Conservation (phyloP, 2,329 filamentous ascomycete genomes). For the Aspergillus fumigatus region DNA sequence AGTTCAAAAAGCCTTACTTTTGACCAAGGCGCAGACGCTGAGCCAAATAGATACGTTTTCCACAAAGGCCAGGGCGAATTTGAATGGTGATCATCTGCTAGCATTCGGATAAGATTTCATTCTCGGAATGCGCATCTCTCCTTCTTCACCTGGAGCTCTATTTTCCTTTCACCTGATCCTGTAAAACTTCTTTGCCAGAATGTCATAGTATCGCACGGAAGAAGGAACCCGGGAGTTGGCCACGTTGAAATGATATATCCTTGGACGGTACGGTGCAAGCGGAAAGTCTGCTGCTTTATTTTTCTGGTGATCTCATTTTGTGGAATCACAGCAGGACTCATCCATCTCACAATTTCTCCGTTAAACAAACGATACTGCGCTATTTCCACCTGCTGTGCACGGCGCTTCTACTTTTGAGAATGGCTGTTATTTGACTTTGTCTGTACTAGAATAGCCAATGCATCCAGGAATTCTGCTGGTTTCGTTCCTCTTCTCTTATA, state of each 20-base stretch:
- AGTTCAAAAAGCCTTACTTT: conserved; percentile 26
- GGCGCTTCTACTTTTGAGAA: conserved; percentile 23
- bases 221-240: not conserved
- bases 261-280: not conserved
- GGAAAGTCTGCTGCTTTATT: not conserved
- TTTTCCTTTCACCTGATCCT: not conserved
- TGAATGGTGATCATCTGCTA: conserved; percentile 67
- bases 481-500: not conserved
- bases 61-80: conserved; percentile 97
- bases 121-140: not conserved
- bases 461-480: not conserved
- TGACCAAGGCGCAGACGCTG: conserved; percentile 15
- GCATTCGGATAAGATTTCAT: not conserved
- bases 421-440: conserved; percentile 11
- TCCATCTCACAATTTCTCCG: not conserved
- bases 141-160: not conserved
- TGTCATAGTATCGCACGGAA: not conserved
- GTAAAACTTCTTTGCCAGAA: not conserved
- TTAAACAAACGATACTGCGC: not conserved
- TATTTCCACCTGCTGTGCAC: conserved; percentile 12
- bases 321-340: not conserved
- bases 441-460: conserved; percentile 22
- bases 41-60: conserved; percentile 69
- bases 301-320: not conserved
- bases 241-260: not conserved